Conservation (phyloP, 371 early-diverging fungal species). For the Actinomucor elegans region DNA sequence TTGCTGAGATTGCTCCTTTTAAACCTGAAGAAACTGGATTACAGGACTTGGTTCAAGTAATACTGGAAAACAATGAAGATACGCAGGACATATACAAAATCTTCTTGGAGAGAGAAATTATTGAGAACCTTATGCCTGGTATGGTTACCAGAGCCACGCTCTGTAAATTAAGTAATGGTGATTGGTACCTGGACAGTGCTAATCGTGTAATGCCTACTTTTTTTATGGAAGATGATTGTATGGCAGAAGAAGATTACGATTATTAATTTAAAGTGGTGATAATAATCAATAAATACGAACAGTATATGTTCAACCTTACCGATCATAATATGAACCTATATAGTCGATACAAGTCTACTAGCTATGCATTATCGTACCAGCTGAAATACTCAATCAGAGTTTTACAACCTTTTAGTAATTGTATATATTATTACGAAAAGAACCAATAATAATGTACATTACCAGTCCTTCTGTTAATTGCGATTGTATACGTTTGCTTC, state of each 20-base stretch:
- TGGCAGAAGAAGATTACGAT: slow-evolving; percentile 25
- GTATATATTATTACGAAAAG: no score
- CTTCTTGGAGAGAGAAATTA: slow-evolving; percentile 29
- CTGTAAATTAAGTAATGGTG: slow-evolving; percentile 33
- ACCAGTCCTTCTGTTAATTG: no score
- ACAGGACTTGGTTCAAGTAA: slow-evolving; percentile 18
- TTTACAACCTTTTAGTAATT: no score
- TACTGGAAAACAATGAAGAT: slow-evolving; percentile 18
- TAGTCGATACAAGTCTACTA: no score
- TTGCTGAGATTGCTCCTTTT: slow-evolving; percentile 11
- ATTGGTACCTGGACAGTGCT: slow-evolving; percentile 43
- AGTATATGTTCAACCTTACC: neutral
- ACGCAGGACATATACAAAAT: slow-evolving; percentile 17
- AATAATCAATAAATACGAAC: neutral
- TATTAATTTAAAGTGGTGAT: slow-evolving; percentile 8
- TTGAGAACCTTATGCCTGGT: slow-evolving; percentile 26
- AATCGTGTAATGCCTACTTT: slow-evolving; percentile 44
- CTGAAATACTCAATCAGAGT: no score
- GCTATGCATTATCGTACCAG: no score
- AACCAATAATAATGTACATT: no score
- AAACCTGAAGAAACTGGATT: neutral
- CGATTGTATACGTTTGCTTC: no score
- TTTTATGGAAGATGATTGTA: slow-evolving; percentile 41
- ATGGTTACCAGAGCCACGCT: slow-evolving; percentile 41
- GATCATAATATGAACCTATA: neutral